Evolutionary conservation across 2,329 filamentous ascomycete species (phyloP), one percentile per base, ranked within the genome.

Genomic region (Amesomyces nigricolor): DNA sequence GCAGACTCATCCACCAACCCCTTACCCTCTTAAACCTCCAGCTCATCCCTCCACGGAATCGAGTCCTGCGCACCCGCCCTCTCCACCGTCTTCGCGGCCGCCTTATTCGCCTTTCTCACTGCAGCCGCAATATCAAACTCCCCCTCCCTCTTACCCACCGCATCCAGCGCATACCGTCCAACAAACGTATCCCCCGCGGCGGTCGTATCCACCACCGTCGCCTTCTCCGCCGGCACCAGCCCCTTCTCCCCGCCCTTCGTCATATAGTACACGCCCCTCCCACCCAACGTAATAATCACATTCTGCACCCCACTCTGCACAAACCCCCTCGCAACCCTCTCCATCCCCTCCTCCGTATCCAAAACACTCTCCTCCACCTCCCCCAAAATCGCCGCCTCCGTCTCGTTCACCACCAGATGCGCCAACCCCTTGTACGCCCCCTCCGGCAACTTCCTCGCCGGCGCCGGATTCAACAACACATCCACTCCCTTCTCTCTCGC

Each of bases 141-240:
- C 11, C 54, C 64, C 26, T 57, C 64, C 29, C 54, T 62, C 43
- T 57, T 59, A 37, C 61, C 67, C 39, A 89, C 88, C 30, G 87
- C 79, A 55, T 84, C 81, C 26, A 94, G 81, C 2, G 89, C 88
- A 69, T 96, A 95, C 19, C 83, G 87, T 2, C 94, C 92, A 5
- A 95, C 89, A 72, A 96, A 96, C 0, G 92, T 96, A 70, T 97
- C 92, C 0, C 92, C 92, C 5, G 94, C 94, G 1, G 88, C 92
- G 7, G 92, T 97, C 1, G 92, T 97, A 70, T 97, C 92, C 4
- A 96, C 83, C 1, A 97, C 92, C 17, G 70, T 72, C 4, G 89
- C 86, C 70, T 87, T 86, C 59, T 81, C 78, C 0, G 88, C 89
- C 2, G 74, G 69, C 4, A 91, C 71, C 61, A 83, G 65, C 1